Base-by-base conservation (phyloP, 768 basidiomycete genomes). In the Leccinum subgranulosum region DNA sequence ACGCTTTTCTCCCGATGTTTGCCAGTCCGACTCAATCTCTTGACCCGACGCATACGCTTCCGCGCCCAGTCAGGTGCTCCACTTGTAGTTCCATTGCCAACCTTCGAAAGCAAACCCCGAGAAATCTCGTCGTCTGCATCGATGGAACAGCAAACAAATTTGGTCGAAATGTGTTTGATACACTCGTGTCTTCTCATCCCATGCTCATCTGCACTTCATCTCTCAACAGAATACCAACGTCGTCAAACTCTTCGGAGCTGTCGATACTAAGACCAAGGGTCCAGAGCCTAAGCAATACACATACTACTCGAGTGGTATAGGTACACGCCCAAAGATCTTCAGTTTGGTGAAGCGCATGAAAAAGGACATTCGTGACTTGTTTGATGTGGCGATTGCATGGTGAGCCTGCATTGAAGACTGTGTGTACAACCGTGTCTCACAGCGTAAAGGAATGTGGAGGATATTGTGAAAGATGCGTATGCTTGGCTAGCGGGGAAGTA, bases 331-430 rank as follows among this genome's bases (percentile, higher is more conserved):
- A 0, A 66, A 57, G 48, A 62, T 67, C 2, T 60, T 62, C 17
- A 66, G 72, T 51, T 59, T 68, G 6, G 6, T 74, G 4, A 53
- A 49, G 27, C 63, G 60, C 39, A 31, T 54, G 36, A 55, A 62
- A 47, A 56, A 51, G 43, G 57, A 53, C 5, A 36, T 65, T 8
- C 57, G 48, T 23, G 62, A 73, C 54, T 60, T 45, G 11, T 60
- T 75, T 28, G 75, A 75, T 56, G 50, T 73, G 56, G 75, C 71
- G 0, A 65, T 77, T 57, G 75, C 74, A 34, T 69, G 69, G 76
- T 75, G n/a, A 28, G 66, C 28, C 36, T 25, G 3, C 6, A 17
- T 33, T 41, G 36, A 34, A 6, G 27, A 34, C 21, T 7, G 15
- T 10, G 15, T 9, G 6, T 19, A 7, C 2, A 11, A 29, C 29